Evolutionary conservation across 345 rosid species (phyloP), one percentile per base, ranked within the genome.

Genomic region (Cardamine resedifolia): DNA sequence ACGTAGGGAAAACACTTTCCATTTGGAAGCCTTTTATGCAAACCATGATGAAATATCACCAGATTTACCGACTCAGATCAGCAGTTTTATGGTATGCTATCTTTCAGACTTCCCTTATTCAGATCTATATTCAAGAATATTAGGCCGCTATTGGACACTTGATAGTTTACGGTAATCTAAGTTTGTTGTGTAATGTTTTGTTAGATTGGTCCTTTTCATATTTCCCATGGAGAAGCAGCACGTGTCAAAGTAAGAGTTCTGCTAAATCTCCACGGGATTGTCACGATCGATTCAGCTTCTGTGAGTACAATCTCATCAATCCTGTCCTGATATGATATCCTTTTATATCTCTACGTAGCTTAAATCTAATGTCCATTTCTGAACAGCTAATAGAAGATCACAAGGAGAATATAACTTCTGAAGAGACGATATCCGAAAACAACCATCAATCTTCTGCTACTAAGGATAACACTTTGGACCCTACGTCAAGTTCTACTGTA

Each of bases 161-260:
- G 44, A 38, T 60, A 28, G 44, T 16, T 58, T 28, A 48, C 58
- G 68, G 16, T 38, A 36, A 9, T 31, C 31, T 57, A 49, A 10
- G 33, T 48, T 50, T 66, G 15, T 58, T 69, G 61, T 65, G 73
- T 64, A 58, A 41, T 58, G 49, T 62, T 67, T 59, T 82, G 82
- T 73, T 78, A 90, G 96, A 77, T 90, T 73, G 93, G 90, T 57
- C 93, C 96, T 71, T 86, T 90, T 31, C 84, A 80, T 68, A 71
- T 59, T 77, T 79, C 86, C 36, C 49, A 61, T 3, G 61, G 67
- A 70, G 83, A 88, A 73, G 82, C 77, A 58, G 83, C 84, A 45
- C 87, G 77, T 72, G 84, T 90, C 68, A 90, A 86, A 83, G 83
- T 90, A 58, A 83, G 80, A 79, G 80, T 86, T 75, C 80, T 76